Evolutionary conservation across 805 yeast species (phyloP).

Genomic region (Kodamaea hsintzibuensis): DNA sequence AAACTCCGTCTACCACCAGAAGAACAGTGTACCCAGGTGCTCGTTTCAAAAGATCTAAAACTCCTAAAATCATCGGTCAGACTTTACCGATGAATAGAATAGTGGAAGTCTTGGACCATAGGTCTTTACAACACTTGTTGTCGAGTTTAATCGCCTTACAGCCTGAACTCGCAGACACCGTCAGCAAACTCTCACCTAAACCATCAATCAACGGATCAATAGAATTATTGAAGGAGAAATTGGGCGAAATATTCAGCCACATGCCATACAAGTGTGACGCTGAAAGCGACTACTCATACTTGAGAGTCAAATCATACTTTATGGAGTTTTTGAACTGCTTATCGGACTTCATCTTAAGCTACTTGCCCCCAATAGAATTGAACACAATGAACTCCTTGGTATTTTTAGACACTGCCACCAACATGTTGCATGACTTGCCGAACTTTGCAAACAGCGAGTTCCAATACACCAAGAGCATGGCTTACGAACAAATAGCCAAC

Average conservation of each 20-base stretch:
- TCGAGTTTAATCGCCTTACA: conserved; percentile 53
- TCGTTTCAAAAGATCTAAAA: conserved; percentile 32
- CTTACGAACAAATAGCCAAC: conserved; percentile 60
- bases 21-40: conserved; percentile 6
- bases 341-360: conserved; percentile 71
- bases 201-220: conserved; percentile 57
- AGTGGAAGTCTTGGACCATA: conserved; percentile 66
- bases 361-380: conserved; percentile 68
- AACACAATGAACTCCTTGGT: conserved; percentile 55
- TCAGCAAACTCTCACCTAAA: conserved; percentile 55
- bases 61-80: conserved; percentile 54
- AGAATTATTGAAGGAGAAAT: conserved; percentile 47
- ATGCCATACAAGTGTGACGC: conserved; percentile 79
- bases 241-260: conserved; percentile 44
- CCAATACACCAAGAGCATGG: conserved; percentile 51
- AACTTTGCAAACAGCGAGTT: conserved; percentile 59
- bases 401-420: conserved; percentile 63
- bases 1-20: conserved; percentile 8
- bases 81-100: conserved; percentile 62
- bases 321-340: conserved; percentile 70
- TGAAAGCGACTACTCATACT: conserved; percentile 71
- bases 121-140: conserved; percentile 53
- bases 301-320: conserved; percentile 67
- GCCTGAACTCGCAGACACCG: conserved; percentile 59
- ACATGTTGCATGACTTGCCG: conserved; percentile 63